Evolutionary conservation across 1,284 basidiomycete species (phyloP), one percentile per base, ranked within the genome.

Genomic region (Sanguinoderma infundibulare): DNA sequence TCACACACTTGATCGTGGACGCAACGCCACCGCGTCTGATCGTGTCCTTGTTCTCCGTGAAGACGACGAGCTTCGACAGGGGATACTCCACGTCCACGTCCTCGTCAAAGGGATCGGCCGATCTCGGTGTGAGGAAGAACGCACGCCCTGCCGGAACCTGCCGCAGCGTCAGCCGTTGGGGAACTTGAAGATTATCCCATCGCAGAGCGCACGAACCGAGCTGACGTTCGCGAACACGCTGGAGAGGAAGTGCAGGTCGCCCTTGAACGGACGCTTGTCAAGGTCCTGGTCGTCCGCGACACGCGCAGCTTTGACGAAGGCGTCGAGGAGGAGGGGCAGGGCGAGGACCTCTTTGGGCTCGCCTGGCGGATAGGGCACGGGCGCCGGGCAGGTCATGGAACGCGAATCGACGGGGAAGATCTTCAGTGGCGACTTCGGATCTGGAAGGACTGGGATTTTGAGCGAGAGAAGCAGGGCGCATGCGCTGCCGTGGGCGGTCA

Each of bases 191-290:
- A 26, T 0, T 38, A n/a, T 15, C 3, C 28, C 17, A 20, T n/a
- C 17, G n/a, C 47, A 8, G 35, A 38, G 9, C 28, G n/a, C 17
- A 79, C 86, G 68, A 70, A 95, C 95, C 69, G 87, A 85, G 46
- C 86, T 91, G 55, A 97, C 76, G 73, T 98, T 98, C 15, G 95
- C 95, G 73, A 98, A 96, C 4, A 97, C 95, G 61, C 90, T 94
- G 0, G 95, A 88, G 17, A 98, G 79, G 76, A 98, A 98, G 76
- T 98, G 91, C 35, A 96, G 81, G 61, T 89, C 83, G 39, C 86
- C 91, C 76, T 94, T 95, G 46, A 92, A 75, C 68, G 78, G 71
- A 73, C 87, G 78, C 62, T 83, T 81, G 3, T 80, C 76, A 2
- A 77, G 72, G 44, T 83, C 79, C 38, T 75, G 76, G 1, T 81